Percentiles rank a stretch among this genome's conserved stretches.
phyloP scores from a whole-genome alignment of 1,284 basidiomycete species.

The Ganoderma boninense region DNA sequence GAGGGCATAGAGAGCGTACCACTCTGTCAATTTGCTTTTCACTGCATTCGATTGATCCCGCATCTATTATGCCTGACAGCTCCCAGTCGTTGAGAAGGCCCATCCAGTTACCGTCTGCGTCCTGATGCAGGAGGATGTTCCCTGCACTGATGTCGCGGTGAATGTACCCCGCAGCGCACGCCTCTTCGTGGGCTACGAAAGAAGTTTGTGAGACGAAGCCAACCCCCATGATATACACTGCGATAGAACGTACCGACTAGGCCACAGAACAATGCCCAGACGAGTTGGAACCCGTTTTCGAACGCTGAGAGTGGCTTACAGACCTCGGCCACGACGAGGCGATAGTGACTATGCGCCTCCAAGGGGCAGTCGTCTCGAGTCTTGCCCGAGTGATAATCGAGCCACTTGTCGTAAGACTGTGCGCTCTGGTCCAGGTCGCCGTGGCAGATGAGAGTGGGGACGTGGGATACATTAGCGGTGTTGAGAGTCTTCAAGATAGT shows the following conservation, averaged over 20 bases:
- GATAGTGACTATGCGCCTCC: conserved; percentile 23
- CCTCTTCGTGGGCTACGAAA: conserved; percentile 8
- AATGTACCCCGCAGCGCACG: background rate
- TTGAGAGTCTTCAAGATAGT: conserved; percentile 24
- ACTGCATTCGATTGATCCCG: background rate
- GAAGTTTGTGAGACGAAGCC: background rate
- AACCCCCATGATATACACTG: background rate
- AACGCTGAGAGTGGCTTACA: conserved; percentile 17
- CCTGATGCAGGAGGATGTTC: conserved; percentile 15
- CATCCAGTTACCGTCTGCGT: background rate
- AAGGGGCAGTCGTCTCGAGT: conserved; percentile 8
- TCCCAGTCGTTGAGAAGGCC: conserved; percentile 20
- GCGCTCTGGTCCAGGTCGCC: conserved; percentile 23
- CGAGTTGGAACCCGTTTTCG: background rate
- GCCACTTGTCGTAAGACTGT: background rate
- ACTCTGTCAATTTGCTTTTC: conserved; percentile 13
- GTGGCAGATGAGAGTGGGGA: conserved; percentile 25
- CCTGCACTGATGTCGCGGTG: conserved; percentile 23
- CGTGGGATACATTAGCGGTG: conserved; percentile 21
- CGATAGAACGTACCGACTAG: conserved; percentile 1
- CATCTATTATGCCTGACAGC: background rate
- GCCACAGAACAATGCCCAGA: conserved; percentile 1
- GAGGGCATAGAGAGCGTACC: background rate
- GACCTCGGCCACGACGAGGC: conserved; percentile 21
- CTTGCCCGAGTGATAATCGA: background rate